Evolutionary conservation across 306 rosid genomes (phyloP).

Genomic region (Morella rubra): DNA sequence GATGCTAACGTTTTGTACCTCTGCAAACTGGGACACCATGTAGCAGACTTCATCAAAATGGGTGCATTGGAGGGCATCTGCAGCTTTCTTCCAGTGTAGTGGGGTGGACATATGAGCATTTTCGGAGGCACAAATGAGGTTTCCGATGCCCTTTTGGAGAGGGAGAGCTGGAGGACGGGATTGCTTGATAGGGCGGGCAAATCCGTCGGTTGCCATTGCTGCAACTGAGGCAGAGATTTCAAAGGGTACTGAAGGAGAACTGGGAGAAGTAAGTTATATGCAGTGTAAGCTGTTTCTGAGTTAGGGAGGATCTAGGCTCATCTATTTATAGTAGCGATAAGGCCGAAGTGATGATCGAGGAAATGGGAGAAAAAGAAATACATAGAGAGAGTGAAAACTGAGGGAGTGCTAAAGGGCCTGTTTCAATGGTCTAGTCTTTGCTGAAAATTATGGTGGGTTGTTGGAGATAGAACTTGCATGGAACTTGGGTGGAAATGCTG

Average conservation of each 20-base stretch:
- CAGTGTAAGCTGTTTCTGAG: neutral
- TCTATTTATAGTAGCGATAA: neutral
- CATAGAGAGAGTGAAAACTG: too few species aligned
- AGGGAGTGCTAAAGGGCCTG: neutral
- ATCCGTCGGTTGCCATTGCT: neutral
- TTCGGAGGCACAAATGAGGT: slow-evolving; percentile 3
- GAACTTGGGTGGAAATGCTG: neutral
- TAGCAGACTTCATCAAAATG: slow-evolving; percentile 35
- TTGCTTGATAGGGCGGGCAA: neutral
- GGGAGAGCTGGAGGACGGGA: slow-evolving; percentile 8
- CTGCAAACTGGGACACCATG: slow-evolving; percentile 30
- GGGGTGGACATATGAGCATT: slow-evolving; percentile 5
- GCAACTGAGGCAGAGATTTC: neutral
- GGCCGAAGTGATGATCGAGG: too few species aligned
- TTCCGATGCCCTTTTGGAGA: neutral
- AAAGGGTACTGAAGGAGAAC: neutral
- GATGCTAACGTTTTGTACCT: slow-evolving; percentile 21
- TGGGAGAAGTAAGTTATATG: neutral
- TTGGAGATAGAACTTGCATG: neutral
- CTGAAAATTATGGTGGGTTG: neutral
- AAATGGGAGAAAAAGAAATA: too few species aligned
- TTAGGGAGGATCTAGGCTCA: neutral
- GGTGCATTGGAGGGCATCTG: slow-evolving; percentile 26
- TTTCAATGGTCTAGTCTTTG: slow-evolving; percentile 1
- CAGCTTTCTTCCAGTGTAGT: slow-evolving; percentile 32